These are phyloP conservation scores for Globisporangium carolinianum DNA, from an alignment of 352 stramenopile species.

Conservation along the genomic window DNA sequence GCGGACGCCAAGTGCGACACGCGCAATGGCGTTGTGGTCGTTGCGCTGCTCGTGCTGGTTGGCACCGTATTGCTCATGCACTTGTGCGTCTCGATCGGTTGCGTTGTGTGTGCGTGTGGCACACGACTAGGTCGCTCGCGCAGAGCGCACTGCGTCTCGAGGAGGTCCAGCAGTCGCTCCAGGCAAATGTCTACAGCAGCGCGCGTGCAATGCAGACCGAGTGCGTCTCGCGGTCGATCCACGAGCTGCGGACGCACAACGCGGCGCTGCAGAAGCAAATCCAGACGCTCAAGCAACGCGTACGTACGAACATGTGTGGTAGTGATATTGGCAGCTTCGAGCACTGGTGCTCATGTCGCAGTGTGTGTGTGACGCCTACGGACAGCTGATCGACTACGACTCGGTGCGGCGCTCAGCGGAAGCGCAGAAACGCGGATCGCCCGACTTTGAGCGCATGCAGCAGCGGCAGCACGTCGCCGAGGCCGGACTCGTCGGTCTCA, in stretches of 20 bases:
- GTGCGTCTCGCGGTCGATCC: slow-evolving; percentile 33
- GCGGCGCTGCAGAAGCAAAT: slow-evolving; percentile 34
- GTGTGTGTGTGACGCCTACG: too few species aligned
- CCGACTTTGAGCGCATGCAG: slow-evolving; percentile 63
- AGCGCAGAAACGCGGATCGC: slow-evolving; percentile 44
- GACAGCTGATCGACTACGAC: slow-evolving; percentile 64
- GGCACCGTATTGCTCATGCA: neutral
- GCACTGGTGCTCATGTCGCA: too few species aligned
- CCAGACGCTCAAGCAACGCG: slow-evolving; percentile 43
- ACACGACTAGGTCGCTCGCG: slow-evolving; percentile 23
- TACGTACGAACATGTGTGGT: neutral
- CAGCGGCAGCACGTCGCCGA: slow-evolving; percentile 47
- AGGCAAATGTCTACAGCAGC: slow-evolving; percentile 36
- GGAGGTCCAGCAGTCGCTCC: slow-evolving; percentile 51
- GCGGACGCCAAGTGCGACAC: slow-evolving; percentile 15
- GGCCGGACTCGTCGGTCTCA: slow-evolving; percentile 36
- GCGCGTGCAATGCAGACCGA: slow-evolving; percentile 39
- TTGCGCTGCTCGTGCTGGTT: neutral
- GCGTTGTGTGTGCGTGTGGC: neutral
- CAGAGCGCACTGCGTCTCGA: slow-evolving; percentile 45
- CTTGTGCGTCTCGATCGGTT: neutral
- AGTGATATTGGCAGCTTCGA: too few species aligned
- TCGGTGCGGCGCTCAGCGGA: slow-evolving; percentile 60
- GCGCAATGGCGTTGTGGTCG: too few species aligned
- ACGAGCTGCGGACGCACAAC: slow-evolving; percentile 34